Percentiles rank a stretch among this genome's conserved stretches.
phyloP scores from a whole-genome alignment of 2,329 filamentous ascomycete genomes.

The Calonectria leucothoes region DNA sequence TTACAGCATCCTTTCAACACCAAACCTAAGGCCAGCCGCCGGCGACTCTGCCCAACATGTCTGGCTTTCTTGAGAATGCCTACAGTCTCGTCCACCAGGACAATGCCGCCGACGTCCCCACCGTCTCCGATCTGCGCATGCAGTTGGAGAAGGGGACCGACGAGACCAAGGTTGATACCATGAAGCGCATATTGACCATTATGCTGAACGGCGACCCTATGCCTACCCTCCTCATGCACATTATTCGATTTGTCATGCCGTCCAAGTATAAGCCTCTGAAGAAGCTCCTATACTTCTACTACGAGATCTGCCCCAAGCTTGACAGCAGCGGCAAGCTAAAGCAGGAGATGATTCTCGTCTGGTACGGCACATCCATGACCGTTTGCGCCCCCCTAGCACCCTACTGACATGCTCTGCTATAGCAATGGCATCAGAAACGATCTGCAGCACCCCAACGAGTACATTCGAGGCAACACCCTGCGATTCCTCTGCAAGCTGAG shows the following conservation, averaged over 20 bases:
- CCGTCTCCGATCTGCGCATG: conserved; percentile 89
- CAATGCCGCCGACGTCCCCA: conserved; percentile 93
- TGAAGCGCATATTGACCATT: conserved; percentile 95
- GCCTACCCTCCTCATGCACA: conserved; percentile 97
- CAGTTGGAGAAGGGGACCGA: conserved; percentile 95
- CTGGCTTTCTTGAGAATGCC: conserved; percentile 91
- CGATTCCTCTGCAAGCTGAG: conserved; percentile 97
- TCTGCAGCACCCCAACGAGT: conserved; percentile 97
- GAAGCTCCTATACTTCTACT: conserved; percentile 99
- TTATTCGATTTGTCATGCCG: conserved; percentile 99
- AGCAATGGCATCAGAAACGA: conserved; percentile 99
- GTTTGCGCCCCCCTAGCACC: neutral
- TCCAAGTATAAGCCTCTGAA: conserved; percentile 96
- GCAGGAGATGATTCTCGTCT: conserved; percentile 99
- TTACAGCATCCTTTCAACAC: conserved; percentile 37
- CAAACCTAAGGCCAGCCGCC: conserved; percentile 35
- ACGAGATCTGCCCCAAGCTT: conserved; percentile 97
- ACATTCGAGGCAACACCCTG: conserved; percentile 96
- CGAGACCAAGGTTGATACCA: conserved; percentile 92
- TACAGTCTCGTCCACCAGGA: conserved; percentile 99
- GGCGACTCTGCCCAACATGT: conserved; percentile 72
- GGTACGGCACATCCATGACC: conserved; percentile 63
- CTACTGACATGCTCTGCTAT: conserved; percentile 27
- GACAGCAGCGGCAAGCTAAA: conserved; percentile 94
- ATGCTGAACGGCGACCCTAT: conserved; percentile 99